Conservation (phyloP, 306 rosid genomes). For the Quercus agrifolia region DNA sequence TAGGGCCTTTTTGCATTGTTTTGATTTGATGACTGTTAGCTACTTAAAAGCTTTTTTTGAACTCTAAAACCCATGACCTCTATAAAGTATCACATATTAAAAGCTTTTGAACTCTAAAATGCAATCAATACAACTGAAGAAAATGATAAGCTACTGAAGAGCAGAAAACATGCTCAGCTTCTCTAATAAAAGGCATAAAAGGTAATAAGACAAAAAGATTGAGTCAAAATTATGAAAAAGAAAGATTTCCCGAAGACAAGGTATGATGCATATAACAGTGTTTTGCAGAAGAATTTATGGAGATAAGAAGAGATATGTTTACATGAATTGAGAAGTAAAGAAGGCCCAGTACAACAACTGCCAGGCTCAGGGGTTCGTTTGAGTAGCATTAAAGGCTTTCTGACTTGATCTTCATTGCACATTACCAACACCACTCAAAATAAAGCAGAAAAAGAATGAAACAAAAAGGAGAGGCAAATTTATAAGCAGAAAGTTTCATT, state of each 20-base stretch:
- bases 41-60: too few species aligned
- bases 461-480: constrained; percentile 31
- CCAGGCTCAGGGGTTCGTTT: constrained; percentile 95
- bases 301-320: constrained; percentile 36
- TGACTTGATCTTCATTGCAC: constrained; percentile 39
- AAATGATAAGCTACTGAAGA: not conserved
- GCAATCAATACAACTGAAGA: constrained; percentile 20
- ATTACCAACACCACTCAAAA: constrained; percentile 34
- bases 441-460: constrained; percentile 11
- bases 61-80: too few species aligned
- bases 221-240: constrained; percentile 34
- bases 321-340: constrained; percentile 61
- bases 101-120: constrained; percentile 8
- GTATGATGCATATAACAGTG: constrained; percentile 32
- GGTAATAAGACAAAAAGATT: constrained; percentile 43
- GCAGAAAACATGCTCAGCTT: constrained; percentile 23
- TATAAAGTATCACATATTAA: too few species aligned
- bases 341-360: constrained; percentile 71
- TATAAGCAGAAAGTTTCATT: constrained; percentile 41
- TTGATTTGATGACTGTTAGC: too few species aligned
- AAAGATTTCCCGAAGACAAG: constrained; percentile 25
- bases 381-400: constrained; percentile 97
- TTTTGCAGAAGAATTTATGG: constrained; percentile 55
- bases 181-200: constrained; percentile 28
- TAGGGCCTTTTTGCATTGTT: too few species aligned